phyloP scores from a whole-genome alignment of 257 asterid species.

The Verbena officinalis region DNA sequence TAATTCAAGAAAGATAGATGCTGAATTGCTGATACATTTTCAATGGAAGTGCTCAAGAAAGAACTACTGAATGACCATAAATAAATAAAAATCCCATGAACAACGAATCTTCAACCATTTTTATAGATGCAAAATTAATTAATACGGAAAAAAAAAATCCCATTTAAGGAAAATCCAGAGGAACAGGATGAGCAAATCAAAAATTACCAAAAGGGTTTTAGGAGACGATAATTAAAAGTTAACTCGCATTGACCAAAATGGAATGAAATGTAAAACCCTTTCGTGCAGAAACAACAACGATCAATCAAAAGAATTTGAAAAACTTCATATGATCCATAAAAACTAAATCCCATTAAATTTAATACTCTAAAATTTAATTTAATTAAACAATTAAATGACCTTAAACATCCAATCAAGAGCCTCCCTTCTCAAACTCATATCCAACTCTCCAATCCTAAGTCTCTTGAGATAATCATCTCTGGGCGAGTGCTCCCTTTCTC shows the following conservation, averaged over 20 bases:
- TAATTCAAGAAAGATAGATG: neutral
- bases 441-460: conserved; percentile 73
- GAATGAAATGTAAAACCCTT: conserved; percentile 6
- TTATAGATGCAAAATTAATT: conserved; percentile 18
- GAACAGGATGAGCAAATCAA: conserved; percentile 16
- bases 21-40: conserved; percentile 17
- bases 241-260: conserved; percentile 15
- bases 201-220: conserved; percentile 10
- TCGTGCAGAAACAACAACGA: neutral
- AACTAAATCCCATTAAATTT: neutral
- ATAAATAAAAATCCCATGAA: conserved; percentile 33
- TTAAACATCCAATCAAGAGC: conserved; percentile 85
- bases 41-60: conserved; percentile 20
- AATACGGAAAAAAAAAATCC: neutral
- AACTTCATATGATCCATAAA: conserved; percentile 13
- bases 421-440: conserved; percentile 57
- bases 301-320: neutral
- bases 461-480: conserved; percentile 65
- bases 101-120: conserved; percentile 9
- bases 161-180: conserved; percentile 24
- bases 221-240: neutral
- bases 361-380: conserved; percentile 7
- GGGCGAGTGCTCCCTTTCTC: conserved; percentile 56
- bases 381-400: conserved; percentile 41
- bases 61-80: conserved; percentile 31